phyloP scores from a whole-genome alignment of 495 filamentous ascomycete genomes.

The Oidiodendron maius region DNA sequence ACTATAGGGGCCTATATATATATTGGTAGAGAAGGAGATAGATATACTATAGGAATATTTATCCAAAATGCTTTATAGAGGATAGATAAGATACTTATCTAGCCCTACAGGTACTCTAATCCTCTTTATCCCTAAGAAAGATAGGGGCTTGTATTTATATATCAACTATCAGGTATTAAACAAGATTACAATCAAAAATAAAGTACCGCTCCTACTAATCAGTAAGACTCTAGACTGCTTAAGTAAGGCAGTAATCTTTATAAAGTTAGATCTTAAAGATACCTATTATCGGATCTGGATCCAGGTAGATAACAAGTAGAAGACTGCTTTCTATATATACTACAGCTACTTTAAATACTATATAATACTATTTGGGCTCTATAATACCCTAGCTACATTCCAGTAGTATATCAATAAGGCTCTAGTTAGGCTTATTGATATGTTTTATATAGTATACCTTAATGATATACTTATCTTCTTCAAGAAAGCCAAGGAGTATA shows the following conservation, averaged over 20 bases:
- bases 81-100: not conserved
- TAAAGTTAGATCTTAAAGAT: not conserved
- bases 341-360: not conserved
- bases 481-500: not conserved
- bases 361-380: not conserved
- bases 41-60: not conserved
- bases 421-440: not conserved
- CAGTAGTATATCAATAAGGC: not conserved
- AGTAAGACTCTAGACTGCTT: not conserved
- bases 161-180: not conserved
- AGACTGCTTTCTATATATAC: not conserved
- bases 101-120: not conserved
- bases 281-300: not conserved
- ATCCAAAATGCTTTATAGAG: not conserved
- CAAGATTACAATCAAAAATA: not conserved
- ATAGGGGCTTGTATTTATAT: not conserved
- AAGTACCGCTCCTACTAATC: not conserved
- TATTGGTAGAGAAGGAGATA: not conserved
- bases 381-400: not conserved
- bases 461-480: not conserved
- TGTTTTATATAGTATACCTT: not conserved
- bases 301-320: not conserved
- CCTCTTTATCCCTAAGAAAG: not conserved
- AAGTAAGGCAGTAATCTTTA: not conserved
- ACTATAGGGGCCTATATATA: not conserved